These are phyloP conservation scores for Apiotrichum laibachii DNA, from an alignment of 1,284 basidiomycete genomes.

Conservation along the genomic window DNA sequence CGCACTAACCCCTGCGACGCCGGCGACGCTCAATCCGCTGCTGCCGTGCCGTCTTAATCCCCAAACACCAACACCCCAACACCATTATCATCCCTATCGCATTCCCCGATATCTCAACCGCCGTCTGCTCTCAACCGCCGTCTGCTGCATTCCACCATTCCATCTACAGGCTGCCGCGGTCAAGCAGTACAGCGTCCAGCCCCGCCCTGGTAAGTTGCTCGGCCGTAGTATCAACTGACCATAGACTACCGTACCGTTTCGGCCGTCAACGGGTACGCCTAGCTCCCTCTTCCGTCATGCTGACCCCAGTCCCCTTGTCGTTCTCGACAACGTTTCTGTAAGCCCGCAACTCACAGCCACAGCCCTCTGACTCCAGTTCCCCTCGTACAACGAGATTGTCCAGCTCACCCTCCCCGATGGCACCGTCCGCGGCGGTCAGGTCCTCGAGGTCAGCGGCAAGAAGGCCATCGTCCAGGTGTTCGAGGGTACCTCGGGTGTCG, in stretches of 20 bases:
- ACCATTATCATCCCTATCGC: neutral
- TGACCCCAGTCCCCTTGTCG: slow-evolving; percentile 74
- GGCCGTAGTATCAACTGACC: slow-evolving; percentile 20
- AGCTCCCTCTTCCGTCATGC: neutral
- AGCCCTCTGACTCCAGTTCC: slow-evolving; percentile 63
- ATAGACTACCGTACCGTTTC: slow-evolving; percentile 93
- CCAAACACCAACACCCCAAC: neutral
- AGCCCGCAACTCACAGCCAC: slow-evolving; percentile 17
- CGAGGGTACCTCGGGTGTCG: slow-evolving; percentile 96
- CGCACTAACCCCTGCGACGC: too few relatives aligned
- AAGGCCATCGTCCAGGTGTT: slow-evolving; percentile 99
- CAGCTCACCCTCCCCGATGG: slow-evolving; percentile 95
- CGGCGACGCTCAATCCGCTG: neutral
- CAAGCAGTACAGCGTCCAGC: slow-evolving; percentile 61
- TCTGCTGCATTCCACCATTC: neutral
- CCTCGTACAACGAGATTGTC: slow-evolving; percentile 99
- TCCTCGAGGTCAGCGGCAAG: slow-evolving; percentile 96
- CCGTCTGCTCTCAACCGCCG: neutral
- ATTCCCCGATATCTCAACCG: neutral
- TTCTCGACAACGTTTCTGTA: slow-evolving; percentile 98
- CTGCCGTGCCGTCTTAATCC: neutral
- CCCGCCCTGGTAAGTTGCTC: slow-evolving; percentile 72
- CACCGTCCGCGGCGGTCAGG: slow-evolving; percentile 90
- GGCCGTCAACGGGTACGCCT: slow-evolving; percentile 85
- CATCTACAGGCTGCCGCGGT: slow-evolving; percentile 50